Base-by-base conservation (phyloP, 2,329 filamentous ascomycete species). In the Teratosphaeria pseudoeucalypti region DNA sequence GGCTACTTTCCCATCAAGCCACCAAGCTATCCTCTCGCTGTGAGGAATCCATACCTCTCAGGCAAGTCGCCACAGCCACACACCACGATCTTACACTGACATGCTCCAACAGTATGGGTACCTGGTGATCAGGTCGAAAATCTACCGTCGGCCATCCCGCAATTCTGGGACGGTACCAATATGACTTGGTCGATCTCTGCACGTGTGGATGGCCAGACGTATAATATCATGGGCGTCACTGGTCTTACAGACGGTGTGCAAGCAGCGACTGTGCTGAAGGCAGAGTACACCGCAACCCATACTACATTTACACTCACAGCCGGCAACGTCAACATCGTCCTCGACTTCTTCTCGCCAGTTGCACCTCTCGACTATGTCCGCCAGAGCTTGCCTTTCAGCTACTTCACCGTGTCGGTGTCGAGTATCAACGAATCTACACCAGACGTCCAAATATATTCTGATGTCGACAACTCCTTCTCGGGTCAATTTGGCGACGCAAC, bases 291-390 rank as follows among this genome's bases (percentile, higher is more conserved):
- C 1, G 69, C 75, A 5, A 77, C 76, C 0, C 76, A 77, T 63
- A 72, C 74, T 4, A 63, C 72, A 4, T 77, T 78, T 59, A 72
- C 66, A 6, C 66, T 77, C 12, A 67, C 65, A 39, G 75, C 75
- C 16, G 74, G 74, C 0, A 39, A 65, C 12, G 71, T 71, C 6
- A 68, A 58, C 11, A 67, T 78, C 39, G 71, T 66, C 0, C 61
- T 78, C 34, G 76, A 78, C 61, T 78, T 78, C 61, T 74, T 78
- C 60, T 78, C 76, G 14, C 76, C 76, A 0, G 72, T 78, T 4
- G 75, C 74, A 3, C 75, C 75, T 2, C 70, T 70, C 1, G 72
- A 77, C 62, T 74, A 76, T 59, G 57, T 74, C 4, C 72, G 76
- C 16, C 76, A 78, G 58, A 77, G 75, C 9, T 69, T 77, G 55